A percentile compares a stretch with the other conserved stretches of the same genome.
Conservation (phyloP, 345 rosid genomes). For the Populus ilicifolia region DNA sequence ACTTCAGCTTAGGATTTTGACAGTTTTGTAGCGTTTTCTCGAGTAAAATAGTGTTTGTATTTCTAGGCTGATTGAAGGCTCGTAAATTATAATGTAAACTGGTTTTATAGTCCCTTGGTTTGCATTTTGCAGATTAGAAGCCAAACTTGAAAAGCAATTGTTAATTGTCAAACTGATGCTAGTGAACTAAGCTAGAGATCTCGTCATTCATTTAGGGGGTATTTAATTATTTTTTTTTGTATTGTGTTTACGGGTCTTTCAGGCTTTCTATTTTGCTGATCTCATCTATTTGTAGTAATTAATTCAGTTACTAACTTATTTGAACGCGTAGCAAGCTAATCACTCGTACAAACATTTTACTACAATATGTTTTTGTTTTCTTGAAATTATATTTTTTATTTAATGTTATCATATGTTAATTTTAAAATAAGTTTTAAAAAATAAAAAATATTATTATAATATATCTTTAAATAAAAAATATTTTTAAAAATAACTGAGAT, state of each 20-base stretch:
- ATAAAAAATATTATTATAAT: too few species aligned
- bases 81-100: background rate
- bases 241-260: background rate
- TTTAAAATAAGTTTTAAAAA: too few species aligned
- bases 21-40: background rate
- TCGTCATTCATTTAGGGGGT: background rate
- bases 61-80: background rate
- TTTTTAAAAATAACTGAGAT: too few species aligned
- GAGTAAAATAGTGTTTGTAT: background rate
- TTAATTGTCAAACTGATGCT: background rate
- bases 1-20: conserved; percentile 3
- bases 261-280: background rate
- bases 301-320: too few species aligned
- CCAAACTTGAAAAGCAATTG: background rate
- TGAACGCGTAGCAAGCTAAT: too few species aligned
- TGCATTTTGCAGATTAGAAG: background rate
- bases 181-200: background rate
- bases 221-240: background rate
- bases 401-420: too few species aligned
- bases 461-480: too few species aligned
- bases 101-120: background rate
- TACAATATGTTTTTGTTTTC: too few species aligned
- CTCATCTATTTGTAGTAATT: background rate
- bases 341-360: too few species aligned
- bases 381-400: too few species aligned